Base-by-base conservation (phyloP, 164 flowering plant genomes). In the Cinnamomum chago region DNA sequence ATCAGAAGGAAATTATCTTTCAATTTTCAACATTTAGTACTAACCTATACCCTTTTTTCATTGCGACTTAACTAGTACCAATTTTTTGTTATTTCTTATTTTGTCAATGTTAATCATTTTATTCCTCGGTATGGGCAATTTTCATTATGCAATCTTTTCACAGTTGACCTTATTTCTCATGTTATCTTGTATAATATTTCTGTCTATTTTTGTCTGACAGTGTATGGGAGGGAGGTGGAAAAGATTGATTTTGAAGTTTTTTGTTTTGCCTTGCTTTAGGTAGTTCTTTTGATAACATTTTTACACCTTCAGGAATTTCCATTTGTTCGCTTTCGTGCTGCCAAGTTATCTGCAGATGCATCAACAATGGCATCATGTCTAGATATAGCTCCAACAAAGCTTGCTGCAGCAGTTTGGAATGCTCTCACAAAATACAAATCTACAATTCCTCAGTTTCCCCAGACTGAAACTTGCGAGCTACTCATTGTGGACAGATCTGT, bases 391-490 rank as follows among this genome's bases (percentile, higher is more conserved):
- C 89, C 97, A 9, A 88, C 92, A 2, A 96, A 96, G 85, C 95
- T 96, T 70, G 99, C 99, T 75, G 90, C 97, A 80, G 86, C 87
- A 71, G 84, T 96, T 40, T 96, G 98, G 98, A 88, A 92, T 76
- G 73, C 72, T 80, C 82, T 96, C 22, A 73, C 81, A 65, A 87
- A 86, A 74, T 91, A 94, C 75, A 96, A 93, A 82, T 75, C 90
- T 52, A 75, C 87, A 50, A 86, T 89, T 71, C 85, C 92, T 5
- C 81, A 94, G 75, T 96, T 90, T 65, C 99, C 99, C 73, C 84
- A 89, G 81, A 80, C 86, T 30, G 99, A 96, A 86, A 94, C 99
- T 65, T 94, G 99, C 82, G 98, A 96, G 76, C 74, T 96, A 78
- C 92, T 96, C 27, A 92, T 96, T 73, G 76, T 96, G 73, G 99